Evolutionary conservation across 169 alveolate species (phyloP).

Genomic region (Neospora caninum): DNA sequence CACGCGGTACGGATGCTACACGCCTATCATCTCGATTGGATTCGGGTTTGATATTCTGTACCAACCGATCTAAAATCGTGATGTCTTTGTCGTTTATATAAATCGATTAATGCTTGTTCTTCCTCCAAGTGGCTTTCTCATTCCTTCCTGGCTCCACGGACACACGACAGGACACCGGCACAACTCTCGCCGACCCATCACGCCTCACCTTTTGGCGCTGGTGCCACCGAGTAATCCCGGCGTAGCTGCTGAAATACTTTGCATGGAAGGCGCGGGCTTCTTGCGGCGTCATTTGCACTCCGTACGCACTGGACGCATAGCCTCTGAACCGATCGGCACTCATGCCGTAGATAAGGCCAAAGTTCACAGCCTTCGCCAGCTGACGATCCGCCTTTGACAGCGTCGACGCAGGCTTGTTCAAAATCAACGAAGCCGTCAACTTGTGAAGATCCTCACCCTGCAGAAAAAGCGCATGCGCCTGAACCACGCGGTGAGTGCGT

Average conservation of each 20-base stretch:
- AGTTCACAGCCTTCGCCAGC: conserved; percentile 88
- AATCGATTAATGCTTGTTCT: too few relatives aligned
- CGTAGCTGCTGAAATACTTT: conserved; percentile 81
- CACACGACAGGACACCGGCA: too few relatives aligned
- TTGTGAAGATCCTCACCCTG: conserved; percentile 66
- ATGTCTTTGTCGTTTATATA: too few relatives aligned
- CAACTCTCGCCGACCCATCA: too few relatives aligned
- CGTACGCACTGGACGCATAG: conserved; percentile 84
- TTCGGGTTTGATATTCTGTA: too few relatives aligned
- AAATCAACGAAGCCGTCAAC: conserved; percentile 64
- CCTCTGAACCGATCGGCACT: conserved; percentile 79
- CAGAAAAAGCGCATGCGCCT: too few relatives aligned
- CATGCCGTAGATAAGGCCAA: conserved; percentile 89
- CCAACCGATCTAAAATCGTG: too few relatives aligned
- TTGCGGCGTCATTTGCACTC: conserved; percentile 74
- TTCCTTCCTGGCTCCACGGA: too few relatives aligned
- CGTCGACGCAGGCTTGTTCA: conserved; percentile 62
- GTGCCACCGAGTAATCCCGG: conserved; percentile 85
- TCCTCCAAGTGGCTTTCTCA: too few relatives aligned
- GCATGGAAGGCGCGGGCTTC: conserved; percentile 80
- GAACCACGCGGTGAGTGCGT: too few relatives aligned
- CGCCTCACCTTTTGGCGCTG: conserved; percentile 79
- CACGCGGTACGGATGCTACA: too few relatives aligned
- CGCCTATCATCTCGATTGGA: too few relatives aligned
- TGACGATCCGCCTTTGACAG: conserved; percentile 87